Conservation (phyloP, 1,284 basidiomycete genomes). For the Ganoderma resinaceum region DNA sequence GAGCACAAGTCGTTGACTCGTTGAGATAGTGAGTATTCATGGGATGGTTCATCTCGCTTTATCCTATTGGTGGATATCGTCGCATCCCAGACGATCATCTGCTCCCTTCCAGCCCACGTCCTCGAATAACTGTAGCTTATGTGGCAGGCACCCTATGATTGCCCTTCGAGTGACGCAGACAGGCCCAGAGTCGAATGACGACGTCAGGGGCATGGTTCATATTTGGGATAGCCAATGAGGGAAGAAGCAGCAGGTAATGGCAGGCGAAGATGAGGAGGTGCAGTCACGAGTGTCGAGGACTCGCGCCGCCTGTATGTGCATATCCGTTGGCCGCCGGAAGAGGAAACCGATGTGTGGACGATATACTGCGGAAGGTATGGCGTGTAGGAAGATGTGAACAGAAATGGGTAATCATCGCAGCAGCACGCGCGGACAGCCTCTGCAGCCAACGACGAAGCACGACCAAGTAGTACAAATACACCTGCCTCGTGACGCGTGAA, state of each 20-base stretch:
- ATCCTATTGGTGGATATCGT: neutral
- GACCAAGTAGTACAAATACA: neutral
- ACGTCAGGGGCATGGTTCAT: neutral
- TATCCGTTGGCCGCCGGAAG: neutral
- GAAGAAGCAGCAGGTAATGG: constrained; percentile 4
- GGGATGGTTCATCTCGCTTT: neutral
- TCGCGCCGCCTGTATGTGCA: constrained; percentile 3
- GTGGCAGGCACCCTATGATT: constrained; percentile 4
- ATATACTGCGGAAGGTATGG: constrained; percentile 3
- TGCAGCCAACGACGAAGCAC: neutral
- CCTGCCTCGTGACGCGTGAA: neutral
- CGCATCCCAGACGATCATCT: neutral
- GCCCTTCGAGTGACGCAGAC: neutral
- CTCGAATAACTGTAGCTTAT: neutral
- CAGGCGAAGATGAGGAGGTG: neutral
- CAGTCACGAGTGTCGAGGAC: constrained; percentile 4
- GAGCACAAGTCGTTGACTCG: neutral
- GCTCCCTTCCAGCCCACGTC: neutral
- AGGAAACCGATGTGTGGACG: neutral
- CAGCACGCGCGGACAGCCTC: neutral
- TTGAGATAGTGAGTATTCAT: neutral
- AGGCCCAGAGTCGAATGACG: neutral
- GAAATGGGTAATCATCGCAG: neutral
- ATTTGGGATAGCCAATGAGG: neutral
- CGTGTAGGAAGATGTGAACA: neutral